phyloP scores from a whole-genome alignment of 2,329 filamentous ascomycete genomes.

The Chaetomium olivaceum region DNA sequence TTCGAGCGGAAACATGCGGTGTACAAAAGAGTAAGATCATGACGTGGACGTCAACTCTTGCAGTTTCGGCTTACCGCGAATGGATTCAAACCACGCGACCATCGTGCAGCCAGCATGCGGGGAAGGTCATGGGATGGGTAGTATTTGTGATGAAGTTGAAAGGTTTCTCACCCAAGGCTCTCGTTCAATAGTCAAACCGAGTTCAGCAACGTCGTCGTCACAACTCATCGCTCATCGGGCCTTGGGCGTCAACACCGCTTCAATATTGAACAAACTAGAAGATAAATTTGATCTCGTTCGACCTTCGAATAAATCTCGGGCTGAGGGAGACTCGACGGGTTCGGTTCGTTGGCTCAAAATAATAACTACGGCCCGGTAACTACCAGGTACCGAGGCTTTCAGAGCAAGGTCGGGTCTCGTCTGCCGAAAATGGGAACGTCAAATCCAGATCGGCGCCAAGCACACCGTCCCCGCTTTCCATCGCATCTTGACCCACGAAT shows the following conservation, averaged over 20 bases:
- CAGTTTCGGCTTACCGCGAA: not conserved
- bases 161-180: not conserved
- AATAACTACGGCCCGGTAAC: not conserved
- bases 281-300: not conserved
- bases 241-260: not conserved
- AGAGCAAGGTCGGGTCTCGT: not conserved
- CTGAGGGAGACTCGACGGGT: not conserved
- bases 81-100: constrained; percentile 19
- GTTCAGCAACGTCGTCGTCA: not conserved
- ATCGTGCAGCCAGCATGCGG: constrained; percentile 12
- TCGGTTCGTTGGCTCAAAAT: not conserved
- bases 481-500: not conserved
- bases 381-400: not conserved
- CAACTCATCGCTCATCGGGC: not conserved
- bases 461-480: not conserved
- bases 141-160: not conserved
- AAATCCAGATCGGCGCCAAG: constrained; percentile 1
- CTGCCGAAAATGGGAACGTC: not conserved
- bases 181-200: not conserved
- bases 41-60: constrained; percentile 7
- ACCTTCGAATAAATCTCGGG: not conserved
- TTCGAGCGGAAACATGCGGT: not conserved
- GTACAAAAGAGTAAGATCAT: not conserved
- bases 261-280: not conserved
- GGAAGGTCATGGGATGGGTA: constrained; percentile 18